Conservation (phyloP, 148 eudicot species). For the Rhododendron griersonianum region DNA sequence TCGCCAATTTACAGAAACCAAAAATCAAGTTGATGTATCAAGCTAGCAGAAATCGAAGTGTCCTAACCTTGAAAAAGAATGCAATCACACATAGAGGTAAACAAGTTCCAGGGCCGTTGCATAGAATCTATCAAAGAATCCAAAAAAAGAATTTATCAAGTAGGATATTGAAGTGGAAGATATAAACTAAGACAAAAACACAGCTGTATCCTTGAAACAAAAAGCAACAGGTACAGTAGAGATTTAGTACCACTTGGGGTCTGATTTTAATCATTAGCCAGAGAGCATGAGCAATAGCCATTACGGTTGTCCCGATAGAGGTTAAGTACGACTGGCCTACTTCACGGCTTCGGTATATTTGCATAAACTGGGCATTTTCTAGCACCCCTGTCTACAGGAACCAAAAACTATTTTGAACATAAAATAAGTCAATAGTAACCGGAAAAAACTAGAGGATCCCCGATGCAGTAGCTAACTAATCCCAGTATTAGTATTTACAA, state of each 20-base stretch:
- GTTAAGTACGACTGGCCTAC: constrained; percentile 93
- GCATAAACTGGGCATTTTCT: constrained; percentile 56
- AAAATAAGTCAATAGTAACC: background rate
- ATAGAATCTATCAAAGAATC: constrained; percentile 53
- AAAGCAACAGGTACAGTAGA: background rate
- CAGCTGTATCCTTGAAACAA: background rate
- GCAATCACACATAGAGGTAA: constrained; percentile 77
- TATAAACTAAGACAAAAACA: background rate
- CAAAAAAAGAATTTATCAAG: background rate
- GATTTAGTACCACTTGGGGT: constrained; percentile 74
- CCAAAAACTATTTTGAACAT: constrained; percentile 4
- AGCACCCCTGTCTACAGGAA: constrained; percentile 36
- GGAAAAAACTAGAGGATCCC: background rate
- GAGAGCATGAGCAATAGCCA: constrained; percentile 73
- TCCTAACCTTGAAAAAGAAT: constrained; percentile 68
- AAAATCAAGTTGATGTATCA: background rate
- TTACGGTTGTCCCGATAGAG: constrained; percentile 74
- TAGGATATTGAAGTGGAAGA: background rate
- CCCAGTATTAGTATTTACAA: background rate
- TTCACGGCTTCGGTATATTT: constrained; percentile 87
- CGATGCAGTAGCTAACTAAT: background rate
- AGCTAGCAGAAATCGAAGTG: background rate
- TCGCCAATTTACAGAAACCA: background rate
- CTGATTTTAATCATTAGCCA: constrained; percentile 85
- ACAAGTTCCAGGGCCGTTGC: constrained; percentile 97